Base-by-base conservation (phyloP, 2,329 filamentous ascomycete genomes). In the Botrytis deweyae region DNA sequence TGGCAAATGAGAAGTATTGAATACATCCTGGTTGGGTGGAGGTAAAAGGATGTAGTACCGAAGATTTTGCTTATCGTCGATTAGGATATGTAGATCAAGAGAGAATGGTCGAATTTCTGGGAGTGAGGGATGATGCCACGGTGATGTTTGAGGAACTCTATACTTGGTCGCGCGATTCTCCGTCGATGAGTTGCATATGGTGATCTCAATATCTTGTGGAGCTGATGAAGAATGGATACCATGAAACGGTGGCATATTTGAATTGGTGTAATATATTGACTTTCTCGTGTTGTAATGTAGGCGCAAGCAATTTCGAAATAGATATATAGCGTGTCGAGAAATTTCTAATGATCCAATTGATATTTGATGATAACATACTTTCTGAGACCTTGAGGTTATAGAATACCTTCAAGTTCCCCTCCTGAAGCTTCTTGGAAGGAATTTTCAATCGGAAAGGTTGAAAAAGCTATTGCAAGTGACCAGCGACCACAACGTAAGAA, bases 81-180 rank as follows among this genome's bases (percentile, higher is more conserved):
- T 46, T 1, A 64, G 44, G 33, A 71, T 63, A 4, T 71, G 69
- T 3, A 71, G 59, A n/a, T 71, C 25, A 2, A 29, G 25, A 22
- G 69, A 71, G 36, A 71, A 71, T 1, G 69, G 69, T 38, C 69
- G 69, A 46, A 71, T 71, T 29, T 71, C 69, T n/a, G 69, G 55
- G n/a, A 63, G 40, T 36, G 44, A 46, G 25, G 69, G 59, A 18
- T 62, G 42, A 29, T 71, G 69, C 69, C 69, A 71, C 36, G 59
- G 44, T 20, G 59, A 46, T 20, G 18, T 52, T 52, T 44, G 14
- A n/a, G 7, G 22, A 36, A 49, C 14, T 10, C 9, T 29, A 58
- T 40, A 42, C 33, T 9, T 58, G 1, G 40, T 29, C n/a, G 66
- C 16, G 18, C 18, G n/a, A 29, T 42, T 33, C 0, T 58, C 18